Conservation (phyloP, 805 yeast species). For the Suhomyces vadensis region DNA sequence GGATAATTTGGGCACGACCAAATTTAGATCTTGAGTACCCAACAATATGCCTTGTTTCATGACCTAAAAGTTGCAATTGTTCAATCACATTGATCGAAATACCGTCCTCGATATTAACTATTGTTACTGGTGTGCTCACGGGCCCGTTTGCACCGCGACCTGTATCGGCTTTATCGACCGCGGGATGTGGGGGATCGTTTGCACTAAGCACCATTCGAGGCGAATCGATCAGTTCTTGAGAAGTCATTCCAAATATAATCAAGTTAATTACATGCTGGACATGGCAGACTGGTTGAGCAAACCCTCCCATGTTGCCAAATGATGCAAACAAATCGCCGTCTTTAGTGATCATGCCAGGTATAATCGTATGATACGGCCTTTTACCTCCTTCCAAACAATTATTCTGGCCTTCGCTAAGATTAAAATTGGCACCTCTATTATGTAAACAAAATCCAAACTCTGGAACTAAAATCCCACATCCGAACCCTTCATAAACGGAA, state of each 20-base stretch:
- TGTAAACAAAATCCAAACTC: conserved; percentile 68
- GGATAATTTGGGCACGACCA: conserved; percentile 77
- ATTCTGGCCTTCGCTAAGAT: conserved; percentile 53
- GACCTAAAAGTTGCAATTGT: conserved; percentile 55
- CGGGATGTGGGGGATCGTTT: conserved; percentile 46
- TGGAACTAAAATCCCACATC: conserved; percentile 67
- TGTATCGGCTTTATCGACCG: conserved; percentile 39
- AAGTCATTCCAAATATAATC: conserved; percentile 59
- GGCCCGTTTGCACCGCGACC: conserved; percentile 70
- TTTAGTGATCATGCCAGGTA: conserved; percentile 76
- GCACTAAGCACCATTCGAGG: conserved; percentile 71
- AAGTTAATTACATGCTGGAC: conserved; percentile 73
- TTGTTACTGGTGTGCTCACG: conserved; percentile 55
- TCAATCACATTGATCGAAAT: conserved; percentile 48
- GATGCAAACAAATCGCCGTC: conserved; percentile 57
- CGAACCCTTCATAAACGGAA: conserved; percentile 69
- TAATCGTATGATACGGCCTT: conserved; percentile 80
- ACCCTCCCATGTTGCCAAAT: conserved; percentile 87
- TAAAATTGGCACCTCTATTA: conserved; percentile 77
- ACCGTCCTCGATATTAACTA: conserved; percentile 67
- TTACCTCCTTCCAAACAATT: conserved; percentile 69
- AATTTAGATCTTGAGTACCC: conserved; percentile 48
- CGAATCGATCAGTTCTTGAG: conserved; percentile 74
- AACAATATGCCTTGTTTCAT: conserved; percentile 44
- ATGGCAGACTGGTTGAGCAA: conserved; percentile 85